A percentile compares a stretch with the other conserved stretches of the same genome.
phyloP scores from a whole-genome alignment of 192 early-diverging fungal genomes.

The Kappamyces sp. region DNA sequence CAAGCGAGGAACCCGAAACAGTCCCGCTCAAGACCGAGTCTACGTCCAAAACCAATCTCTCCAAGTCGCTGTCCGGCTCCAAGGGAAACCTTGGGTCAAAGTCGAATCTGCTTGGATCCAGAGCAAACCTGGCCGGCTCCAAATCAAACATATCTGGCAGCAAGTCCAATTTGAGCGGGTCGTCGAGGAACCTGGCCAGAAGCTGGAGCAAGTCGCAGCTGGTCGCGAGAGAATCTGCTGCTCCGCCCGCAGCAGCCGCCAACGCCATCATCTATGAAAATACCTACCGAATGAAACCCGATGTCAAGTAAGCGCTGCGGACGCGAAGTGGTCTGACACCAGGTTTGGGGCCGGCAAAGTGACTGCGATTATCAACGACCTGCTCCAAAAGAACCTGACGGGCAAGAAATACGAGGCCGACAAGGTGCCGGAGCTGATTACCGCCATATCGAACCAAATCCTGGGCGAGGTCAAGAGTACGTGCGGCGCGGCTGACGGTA shows the following conservation, averaged over 20 bases:
- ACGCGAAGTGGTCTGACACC: background rate
- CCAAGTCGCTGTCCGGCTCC: background rate
- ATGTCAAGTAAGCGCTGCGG: slow-evolving; percentile 33
- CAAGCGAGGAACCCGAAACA: no score
- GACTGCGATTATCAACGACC: slow-evolving; percentile 25
- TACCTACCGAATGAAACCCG: slow-evolving; percentile 51
- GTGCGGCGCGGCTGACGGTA: slow-evolving; percentile 13
- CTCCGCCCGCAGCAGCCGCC: background rate
- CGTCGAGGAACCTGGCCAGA: slow-evolving; percentile 13
- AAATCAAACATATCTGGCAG: no score
- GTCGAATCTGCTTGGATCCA: background rate
- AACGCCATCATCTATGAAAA: slow-evolving; percentile 52
- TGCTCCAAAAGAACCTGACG: slow-evolving; percentile 34
- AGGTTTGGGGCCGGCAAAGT: slow-evolving; percentile 19
- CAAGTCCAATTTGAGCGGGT: slow-evolving; percentile 12
- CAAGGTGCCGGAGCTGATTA: slow-evolving; percentile 37
- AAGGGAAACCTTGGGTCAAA: background rate
- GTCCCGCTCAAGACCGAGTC: no score
- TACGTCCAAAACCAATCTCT: slow-evolving; percentile 3
- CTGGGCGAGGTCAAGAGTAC: slow-evolving; percentile 46
- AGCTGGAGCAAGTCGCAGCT: background rate
- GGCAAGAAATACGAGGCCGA: slow-evolving; percentile 51
- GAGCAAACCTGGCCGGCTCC: no score
- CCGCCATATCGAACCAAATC: slow-evolving; percentile 49
- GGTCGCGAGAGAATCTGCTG: background rate